A percentile compares a stretch with the other conserved stretches of the same genome.
phyloP scores from a whole-genome alignment of 2,329 filamentous ascomycete species.

The Didymella keratinophila region DNA sequence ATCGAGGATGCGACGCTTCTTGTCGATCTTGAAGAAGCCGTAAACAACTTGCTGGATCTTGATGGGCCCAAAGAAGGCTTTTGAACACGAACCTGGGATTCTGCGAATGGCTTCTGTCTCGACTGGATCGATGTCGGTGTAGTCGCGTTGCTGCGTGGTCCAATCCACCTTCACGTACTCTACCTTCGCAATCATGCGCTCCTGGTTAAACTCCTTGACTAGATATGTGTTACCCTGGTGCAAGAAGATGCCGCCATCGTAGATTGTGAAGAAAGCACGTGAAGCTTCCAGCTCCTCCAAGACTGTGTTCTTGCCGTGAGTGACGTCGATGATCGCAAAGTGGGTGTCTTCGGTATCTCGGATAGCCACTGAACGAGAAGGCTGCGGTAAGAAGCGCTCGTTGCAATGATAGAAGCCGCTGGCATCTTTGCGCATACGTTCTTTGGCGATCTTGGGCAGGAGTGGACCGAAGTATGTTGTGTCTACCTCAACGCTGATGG shows the following conservation, averaged over 20 bases:
- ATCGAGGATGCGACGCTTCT: constrained; percentile 82
- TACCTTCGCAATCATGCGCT: constrained; percentile 83
- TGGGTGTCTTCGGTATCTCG: constrained; percentile 90
- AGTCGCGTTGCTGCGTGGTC: constrained; percentile 93
- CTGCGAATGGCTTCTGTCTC: constrained; percentile 87
- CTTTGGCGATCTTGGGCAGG: constrained; percentile 73
- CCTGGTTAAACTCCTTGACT: constrained; percentile 85
- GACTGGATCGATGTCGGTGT: constrained; percentile 90
- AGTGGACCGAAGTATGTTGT: constrained; percentile 79
- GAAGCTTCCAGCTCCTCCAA: constrained; percentile 96
- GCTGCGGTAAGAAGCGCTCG: constrained; percentile 83
- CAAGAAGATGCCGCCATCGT: constrained; percentile 95
- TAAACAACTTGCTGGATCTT: constrained; percentile 89
- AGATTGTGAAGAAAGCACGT: constrained; percentile 93
- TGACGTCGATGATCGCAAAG: constrained; percentile 91
- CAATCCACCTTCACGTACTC: constrained; percentile 91
- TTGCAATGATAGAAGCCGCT: constrained; percentile 90
- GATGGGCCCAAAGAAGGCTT: constrained; percentile 86
- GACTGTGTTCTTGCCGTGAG: constrained; percentile 80
- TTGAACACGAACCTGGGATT: constrained; percentile 68
- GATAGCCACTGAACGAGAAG: constrained; percentile 84
- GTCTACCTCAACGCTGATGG: constrained; percentile 81
- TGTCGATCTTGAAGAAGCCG: constrained; percentile 97
- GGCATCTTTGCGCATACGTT: constrained; percentile 76
- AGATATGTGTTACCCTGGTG: constrained; percentile 95